phyloP scores from a whole-genome alignment of 129 eudicot species.

The Centrapalus pauciflorus region DNA sequence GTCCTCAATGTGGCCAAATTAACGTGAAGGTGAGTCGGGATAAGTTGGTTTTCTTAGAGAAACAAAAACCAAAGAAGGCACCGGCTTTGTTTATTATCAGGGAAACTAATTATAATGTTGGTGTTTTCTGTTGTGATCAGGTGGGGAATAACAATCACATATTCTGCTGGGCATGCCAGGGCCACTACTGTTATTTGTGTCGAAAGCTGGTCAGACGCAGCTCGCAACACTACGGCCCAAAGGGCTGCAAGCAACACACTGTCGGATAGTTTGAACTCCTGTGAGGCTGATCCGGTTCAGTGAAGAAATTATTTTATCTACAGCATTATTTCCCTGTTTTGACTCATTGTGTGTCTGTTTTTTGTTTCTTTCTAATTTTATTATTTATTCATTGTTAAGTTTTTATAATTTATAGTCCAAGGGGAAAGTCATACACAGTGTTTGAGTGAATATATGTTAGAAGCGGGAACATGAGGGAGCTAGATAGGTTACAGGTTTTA shows the following conservation, averaged over 20 bases:
- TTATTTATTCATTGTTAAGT: background rate
- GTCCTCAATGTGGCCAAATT: constrained; percentile 75
- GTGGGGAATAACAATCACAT: constrained; percentile 87
- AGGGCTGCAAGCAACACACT: constrained; percentile 91
- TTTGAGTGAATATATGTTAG: background rate
- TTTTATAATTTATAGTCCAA: background rate
- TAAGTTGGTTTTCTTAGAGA: too few species aligned
- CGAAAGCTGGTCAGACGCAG: constrained; percentile 56
- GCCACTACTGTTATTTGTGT: constrained; percentile 79
- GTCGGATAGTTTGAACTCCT: constrained; percentile 25
- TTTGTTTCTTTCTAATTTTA: background rate
- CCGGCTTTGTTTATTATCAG: too few species aligned
- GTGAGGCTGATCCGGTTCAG: background rate
- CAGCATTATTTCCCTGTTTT: background rate
- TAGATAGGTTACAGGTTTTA: too few species aligned
- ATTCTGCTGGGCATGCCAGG: constrained; percentile 86
- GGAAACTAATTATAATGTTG: background rate
- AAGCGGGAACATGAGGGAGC: background rate
- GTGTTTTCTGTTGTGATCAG: constrained; percentile 28
- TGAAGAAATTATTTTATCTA: background rate
- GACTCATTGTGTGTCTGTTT: background rate
- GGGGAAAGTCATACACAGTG: background rate
- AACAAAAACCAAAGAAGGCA: too few species aligned
- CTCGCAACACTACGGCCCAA: constrained; percentile 70
- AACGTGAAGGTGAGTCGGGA: constrained; percentile 53